These are phyloP conservation scores for Aspergillus latus DNA, from an alignment of 2,329 filamentous ascomycete genomes.

Conservation along the genomic window DNA sequence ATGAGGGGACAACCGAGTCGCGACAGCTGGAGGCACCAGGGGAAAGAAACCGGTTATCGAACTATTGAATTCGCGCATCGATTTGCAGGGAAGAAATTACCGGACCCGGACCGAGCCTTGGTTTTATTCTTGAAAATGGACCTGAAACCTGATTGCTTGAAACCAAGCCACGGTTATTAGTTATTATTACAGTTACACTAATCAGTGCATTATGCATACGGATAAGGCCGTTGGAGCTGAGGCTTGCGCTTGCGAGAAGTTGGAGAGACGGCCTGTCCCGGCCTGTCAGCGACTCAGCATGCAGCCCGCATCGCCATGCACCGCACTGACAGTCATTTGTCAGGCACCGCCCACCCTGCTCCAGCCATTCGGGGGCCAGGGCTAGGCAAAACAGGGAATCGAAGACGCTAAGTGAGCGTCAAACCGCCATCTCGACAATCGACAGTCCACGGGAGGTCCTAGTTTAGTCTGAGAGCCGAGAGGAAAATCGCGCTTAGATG, in stretches of 20 bases:
- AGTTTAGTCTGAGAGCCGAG: background rate
- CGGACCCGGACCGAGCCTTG: background rate
- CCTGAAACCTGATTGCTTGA: background rate
- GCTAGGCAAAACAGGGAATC: background rate
- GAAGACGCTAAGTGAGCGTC: slow-evolving; percentile 1
- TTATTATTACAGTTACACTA: too few relatives aligned
- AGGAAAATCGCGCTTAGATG: slow-evolving; percentile 5
- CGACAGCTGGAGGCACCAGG: background rate
- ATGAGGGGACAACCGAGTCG: background rate
- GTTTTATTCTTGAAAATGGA: background rate
- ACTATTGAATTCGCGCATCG: background rate
- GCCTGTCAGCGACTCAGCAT: too few relatives aligned
- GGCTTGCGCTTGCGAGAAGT: background rate
- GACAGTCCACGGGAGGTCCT: background rate
- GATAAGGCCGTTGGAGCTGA: background rate
- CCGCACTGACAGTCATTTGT: too few relatives aligned
- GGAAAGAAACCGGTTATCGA: background rate
- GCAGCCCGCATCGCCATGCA: too few relatives aligned
- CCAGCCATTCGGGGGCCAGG: background rate
- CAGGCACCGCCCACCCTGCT: too few relatives aligned
- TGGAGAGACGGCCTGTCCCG: background rate
- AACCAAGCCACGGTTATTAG: background rate
- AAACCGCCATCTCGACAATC: slow-evolving; percentile 3
- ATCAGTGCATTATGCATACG: background rate
- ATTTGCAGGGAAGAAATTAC: background rate